Percentiles rank a stretch among this genome's conserved stretches.
Conservation (phyloP, 2,329 filamentous ascomycete species). For the Phialophora tarda region DNA sequence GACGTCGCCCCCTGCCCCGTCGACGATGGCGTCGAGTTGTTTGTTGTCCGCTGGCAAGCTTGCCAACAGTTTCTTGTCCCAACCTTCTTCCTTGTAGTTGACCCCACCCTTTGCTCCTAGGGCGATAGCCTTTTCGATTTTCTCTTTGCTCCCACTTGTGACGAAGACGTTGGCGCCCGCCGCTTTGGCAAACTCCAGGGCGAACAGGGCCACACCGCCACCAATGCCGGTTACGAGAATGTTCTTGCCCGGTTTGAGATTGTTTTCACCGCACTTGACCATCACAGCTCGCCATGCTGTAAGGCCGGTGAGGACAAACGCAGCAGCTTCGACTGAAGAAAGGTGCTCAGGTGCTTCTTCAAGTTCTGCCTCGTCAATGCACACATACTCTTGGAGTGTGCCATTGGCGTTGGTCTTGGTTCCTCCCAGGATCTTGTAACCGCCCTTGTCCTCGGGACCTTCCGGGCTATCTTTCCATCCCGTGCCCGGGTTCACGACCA, state of each 20-base stretch:
- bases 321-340: slow-evolving; percentile 74
- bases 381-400: slow-evolving; percentile 74
- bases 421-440: slow-evolving; percentile 72
- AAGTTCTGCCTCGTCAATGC: slow-evolving; percentile 72
- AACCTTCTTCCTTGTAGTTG: slow-evolving; percentile 75
- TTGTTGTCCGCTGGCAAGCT: slow-evolving; percentile 67
- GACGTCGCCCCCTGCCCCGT: slow-evolving; percentile 87
- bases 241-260: slow-evolving; percentile 65
- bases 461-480: slow-evolving; percentile 75
- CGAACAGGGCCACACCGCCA: slow-evolving; percentile 85
- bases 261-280: slow-evolving; percentile 66
- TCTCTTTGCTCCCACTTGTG: slow-evolving; percentile 73
- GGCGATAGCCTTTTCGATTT: slow-evolving; percentile 71
- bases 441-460: slow-evolving; percentile 69
- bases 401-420: slow-evolving; percentile 69
- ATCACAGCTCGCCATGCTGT: slow-evolving; percentile 88
- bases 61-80: slow-evolving; percentile 75
- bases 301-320: slow-evolving; percentile 80
- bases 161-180: slow-evolving; percentile 80
- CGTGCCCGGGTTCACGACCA: slow-evolving; percentile 76
- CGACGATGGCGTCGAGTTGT: slow-evolving; percentile 81
- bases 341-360: slow-evolving; percentile 78
- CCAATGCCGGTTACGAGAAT: slow-evolving; percentile 90
- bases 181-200: slow-evolving; percentile 77
- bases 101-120: slow-evolving; percentile 84